phyloP scores from a whole-genome alignment of 1,284 basidiomycete species.

The Tausonia pullulans region DNA sequence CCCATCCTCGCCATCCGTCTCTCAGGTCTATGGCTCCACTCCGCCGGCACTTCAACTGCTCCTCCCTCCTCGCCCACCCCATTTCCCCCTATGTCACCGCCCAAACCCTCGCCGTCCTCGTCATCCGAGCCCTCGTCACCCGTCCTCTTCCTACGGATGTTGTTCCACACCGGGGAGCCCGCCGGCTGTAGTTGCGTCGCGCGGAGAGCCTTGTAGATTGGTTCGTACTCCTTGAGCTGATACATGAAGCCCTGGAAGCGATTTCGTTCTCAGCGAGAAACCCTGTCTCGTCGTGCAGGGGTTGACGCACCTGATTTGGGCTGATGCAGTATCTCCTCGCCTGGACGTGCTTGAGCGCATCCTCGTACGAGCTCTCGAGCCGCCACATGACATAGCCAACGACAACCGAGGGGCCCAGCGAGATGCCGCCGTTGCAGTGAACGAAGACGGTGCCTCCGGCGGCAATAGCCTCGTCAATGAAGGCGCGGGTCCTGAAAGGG shows the following conservation, averaged over 20 bases:
- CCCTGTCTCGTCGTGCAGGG: neutral
- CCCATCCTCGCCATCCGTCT: neutral
- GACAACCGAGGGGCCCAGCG: constrained; percentile 73
- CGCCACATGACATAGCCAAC: constrained; percentile 87
- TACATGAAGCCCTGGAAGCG: constrained; percentile 52
- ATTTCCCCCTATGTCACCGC: neutral
- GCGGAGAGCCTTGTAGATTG: constrained; percentile 59
- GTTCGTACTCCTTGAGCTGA: constrained; percentile 86
- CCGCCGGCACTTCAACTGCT: neutral
- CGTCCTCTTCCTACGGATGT: constrained; percentile 51
- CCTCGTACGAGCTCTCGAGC: constrained; percentile 59
- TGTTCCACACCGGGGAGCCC: constrained; percentile 12
- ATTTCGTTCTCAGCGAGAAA: neutral
- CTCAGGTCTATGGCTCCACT: neutral
- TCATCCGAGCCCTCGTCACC: constrained; percentile 52
- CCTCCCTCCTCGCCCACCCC: neutral
- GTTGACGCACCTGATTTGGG: constrained; percentile 48
- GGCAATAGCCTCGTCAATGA: constrained; percentile 62
- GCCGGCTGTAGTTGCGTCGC: constrained; percentile 29
- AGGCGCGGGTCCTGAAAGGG: constrained; percentile 52
- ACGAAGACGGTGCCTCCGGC: constrained; percentile 67
- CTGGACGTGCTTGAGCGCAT: constrained; percentile 72
- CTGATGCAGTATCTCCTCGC: constrained; percentile 82
- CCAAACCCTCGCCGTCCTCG: constrained; percentile 30
- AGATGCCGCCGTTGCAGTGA: constrained; percentile 86